These are phyloP conservation scores for Alternaria triticina DNA, from an alignment of 2,329 filamentous ascomycete species.

Conservation along the genomic window DNA sequence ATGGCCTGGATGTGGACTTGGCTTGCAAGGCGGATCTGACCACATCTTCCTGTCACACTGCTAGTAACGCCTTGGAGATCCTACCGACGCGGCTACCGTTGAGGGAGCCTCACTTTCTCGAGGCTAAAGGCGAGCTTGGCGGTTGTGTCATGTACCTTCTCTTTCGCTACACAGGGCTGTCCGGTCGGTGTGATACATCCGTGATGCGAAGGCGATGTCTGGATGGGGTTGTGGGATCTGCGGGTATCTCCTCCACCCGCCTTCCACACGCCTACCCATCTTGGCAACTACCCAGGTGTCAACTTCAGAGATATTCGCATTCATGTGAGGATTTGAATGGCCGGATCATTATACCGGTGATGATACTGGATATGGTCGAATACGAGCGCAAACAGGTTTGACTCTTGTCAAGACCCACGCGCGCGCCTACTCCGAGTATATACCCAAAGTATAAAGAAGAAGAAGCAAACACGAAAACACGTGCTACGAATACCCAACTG, in stretches of 20 bases:
- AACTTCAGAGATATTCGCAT: not conserved
- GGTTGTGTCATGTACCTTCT: not conserved
- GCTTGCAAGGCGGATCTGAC: not conserved
- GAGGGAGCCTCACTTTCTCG: slow-evolving; percentile 1
- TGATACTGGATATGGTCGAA: not conserved
- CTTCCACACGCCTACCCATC: not conserved
- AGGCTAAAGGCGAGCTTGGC: not conserved
- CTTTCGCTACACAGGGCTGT: not conserved
- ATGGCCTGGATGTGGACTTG: slow-evolving; percentile 1
- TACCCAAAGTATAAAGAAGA: not conserved
- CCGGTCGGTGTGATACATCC: not conserved
- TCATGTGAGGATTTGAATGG: not conserved
- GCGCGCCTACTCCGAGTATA: not conserved
- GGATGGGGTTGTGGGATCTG: not conserved
- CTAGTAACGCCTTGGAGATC: not conserved
- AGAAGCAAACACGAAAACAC: not conserved
- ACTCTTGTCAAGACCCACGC: not conserved
- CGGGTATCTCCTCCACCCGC: not conserved
- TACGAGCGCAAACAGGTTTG: not conserved
- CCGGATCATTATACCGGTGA: not conserved
- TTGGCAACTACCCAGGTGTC: not conserved
- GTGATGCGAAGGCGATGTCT: not conserved
- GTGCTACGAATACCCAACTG: not conserved
- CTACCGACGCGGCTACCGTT: not conserved
- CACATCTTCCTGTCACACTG: not conserved